Conservation (phyloP, 2,329 filamentous ascomycete species). For the Aspergillus caelatus region DNA sequence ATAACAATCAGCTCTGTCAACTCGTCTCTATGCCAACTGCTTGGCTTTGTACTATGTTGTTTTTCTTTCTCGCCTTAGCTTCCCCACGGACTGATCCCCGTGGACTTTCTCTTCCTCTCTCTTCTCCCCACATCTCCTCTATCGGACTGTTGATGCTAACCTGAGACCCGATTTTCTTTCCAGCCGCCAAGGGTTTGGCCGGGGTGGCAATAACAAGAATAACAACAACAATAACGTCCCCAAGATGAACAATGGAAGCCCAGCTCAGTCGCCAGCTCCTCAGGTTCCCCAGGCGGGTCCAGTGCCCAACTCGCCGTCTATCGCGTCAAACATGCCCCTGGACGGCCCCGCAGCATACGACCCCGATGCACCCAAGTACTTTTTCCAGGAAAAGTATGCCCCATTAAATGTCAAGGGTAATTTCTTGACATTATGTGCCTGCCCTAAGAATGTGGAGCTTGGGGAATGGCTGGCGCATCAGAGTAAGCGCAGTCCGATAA, state of each 20-base stretch:
- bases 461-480: constrained; percentile 97
- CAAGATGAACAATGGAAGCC: constrained; percentile 42
- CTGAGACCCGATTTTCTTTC: constrained; percentile 28
- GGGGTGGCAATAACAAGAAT: constrained; percentile 51
- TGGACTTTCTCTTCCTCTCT: constrained; percentile 2
- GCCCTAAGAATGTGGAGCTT: constrained; percentile 89
- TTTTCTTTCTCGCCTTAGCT: constrained; percentile 10
- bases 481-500: constrained; percentile 57
- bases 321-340: constrained; percentile 39
- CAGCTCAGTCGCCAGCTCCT: constrained; percentile 32
- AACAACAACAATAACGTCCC: constrained; percentile 39
- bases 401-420: constrained; percentile 95
- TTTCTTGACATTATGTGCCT: constrained; percentile 92
- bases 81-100: neutral
- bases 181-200: constrained; percentile 54
- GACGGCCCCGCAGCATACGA: constrained; percentile 43
- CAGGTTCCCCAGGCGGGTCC: constrained; percentile 32
- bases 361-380: constrained; percentile 51
- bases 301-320: constrained; percentile 44
- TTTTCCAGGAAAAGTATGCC: constrained; percentile 59
- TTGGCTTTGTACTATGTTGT: neutral
- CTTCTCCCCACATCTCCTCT: constrained; percentile 12
- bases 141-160: constrained; percentile 24
- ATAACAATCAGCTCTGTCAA: neutral
- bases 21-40: neutral